Conservation (phyloP, 257 asterid genomes). For the Solanum bukasovii region DNA sequence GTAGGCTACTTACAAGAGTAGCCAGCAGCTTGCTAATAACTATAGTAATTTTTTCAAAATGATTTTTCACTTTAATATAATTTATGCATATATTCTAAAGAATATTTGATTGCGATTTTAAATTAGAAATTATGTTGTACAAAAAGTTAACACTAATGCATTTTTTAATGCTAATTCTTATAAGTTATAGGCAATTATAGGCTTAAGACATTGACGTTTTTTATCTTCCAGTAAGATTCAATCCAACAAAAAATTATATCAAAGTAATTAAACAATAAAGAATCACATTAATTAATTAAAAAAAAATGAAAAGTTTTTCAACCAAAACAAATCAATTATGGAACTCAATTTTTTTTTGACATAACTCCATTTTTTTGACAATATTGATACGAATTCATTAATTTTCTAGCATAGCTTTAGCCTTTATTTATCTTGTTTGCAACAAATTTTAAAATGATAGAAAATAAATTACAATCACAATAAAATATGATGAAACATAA, state of each 20-base stretch:
- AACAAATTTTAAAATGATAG: too few species aligned
- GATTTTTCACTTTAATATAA: neutral
- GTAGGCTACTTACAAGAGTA: neutral
- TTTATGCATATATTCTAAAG: neutral
- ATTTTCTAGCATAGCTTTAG: too few species aligned
- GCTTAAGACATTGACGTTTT: neutral
- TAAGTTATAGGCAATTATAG: neutral
- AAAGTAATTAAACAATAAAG: neutral
- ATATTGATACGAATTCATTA: too few species aligned
- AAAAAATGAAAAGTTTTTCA: neutral
- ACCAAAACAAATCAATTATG: neutral
- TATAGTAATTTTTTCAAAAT: neutral
- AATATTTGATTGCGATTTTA: neutral
- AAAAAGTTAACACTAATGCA: too few species aligned
- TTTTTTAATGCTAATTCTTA: too few species aligned
- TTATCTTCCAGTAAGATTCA: neutral
- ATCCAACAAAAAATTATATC: neutral
- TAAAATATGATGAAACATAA: too few species aligned
- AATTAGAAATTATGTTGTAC: too few species aligned
- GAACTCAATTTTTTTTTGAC: neutral
- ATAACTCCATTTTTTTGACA: too few species aligned
- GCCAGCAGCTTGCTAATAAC: neutral
- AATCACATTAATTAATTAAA: neutral
- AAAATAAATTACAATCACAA: too few species aligned
- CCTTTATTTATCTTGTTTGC: too few species aligned